phyloP scores from a whole-genome alignment of 371 early-diverging fungal species.

The Fennellomyces sp. region DNA sequence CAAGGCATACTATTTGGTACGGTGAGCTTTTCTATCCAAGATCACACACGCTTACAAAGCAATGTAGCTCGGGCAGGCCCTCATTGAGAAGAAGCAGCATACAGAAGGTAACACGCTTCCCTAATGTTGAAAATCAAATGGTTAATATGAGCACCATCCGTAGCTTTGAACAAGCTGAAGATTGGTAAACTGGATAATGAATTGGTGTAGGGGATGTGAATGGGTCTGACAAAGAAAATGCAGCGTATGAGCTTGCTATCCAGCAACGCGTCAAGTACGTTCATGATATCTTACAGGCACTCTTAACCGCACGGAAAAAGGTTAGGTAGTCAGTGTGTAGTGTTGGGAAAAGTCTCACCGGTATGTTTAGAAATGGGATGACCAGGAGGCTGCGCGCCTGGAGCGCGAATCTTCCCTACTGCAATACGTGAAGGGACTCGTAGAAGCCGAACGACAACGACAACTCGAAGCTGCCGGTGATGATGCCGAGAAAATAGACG shows the following conservation, averaged over 20 bases:
- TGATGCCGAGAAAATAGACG: slow-evolving; percentile 38
- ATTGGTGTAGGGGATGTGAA: not conserved
- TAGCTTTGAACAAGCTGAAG: slow-evolving; percentile 57
- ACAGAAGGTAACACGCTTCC: slow-evolving; percentile 48
- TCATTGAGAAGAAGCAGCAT: slow-evolving; percentile 50
- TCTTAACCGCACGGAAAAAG: slow-evolving; percentile 57
- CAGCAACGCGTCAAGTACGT: slow-evolving; percentile 59
- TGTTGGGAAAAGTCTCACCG: no score
- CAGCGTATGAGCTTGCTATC: slow-evolving; percentile 59
- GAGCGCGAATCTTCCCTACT: slow-evolving; percentile 64
- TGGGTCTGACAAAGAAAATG: not conserved
- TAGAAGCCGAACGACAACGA: slow-evolving; percentile 57
- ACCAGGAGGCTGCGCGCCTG: slow-evolving; percentile 59
- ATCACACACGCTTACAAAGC: slow-evolving; percentile 1
- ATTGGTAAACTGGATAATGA: slow-evolving; percentile 39
- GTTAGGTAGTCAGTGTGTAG: slow-evolving; percentile 15
- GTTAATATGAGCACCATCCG: not conserved
- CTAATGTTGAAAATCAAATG: not conserved
- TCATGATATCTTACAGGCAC: slow-evolving; percentile 61
- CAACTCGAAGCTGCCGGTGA: slow-evolving; percentile 17
- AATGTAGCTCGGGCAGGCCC: slow-evolving; percentile 63
- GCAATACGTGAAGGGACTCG: slow-evolving; percentile 61
- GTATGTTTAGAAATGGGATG: slow-evolving; percentile 60
- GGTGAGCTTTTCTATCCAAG: no score
- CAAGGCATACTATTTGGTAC: slow-evolving; percentile 73